Evolutionary conservation across 1,284 basidiomycete species (phyloP), one percentile per base, ranked within the genome.

Genomic region (Sphagnurus paluster): DNA sequence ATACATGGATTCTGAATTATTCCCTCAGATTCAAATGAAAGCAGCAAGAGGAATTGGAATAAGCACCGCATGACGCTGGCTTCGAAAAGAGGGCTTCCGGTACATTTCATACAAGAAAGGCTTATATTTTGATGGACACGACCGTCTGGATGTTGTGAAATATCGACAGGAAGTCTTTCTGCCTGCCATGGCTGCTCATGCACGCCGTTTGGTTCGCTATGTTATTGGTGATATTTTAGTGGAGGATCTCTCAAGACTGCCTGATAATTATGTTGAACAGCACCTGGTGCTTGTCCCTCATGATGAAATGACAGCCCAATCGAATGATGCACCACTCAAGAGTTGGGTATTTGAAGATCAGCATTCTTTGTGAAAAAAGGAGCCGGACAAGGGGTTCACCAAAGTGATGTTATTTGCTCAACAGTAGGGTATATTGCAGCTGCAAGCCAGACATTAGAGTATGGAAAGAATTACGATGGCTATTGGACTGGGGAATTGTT

Each of bases 91-190:
- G 37, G 59, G 58, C 11, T 59, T 56, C 20, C n/a, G 30, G 2
- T 67, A 55, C 32, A 61, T 48, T 5, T 47, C 46, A 30, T 55
- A 63, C 48, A 56, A 60, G 39, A 67, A 67, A 39, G 60, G 52
- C 1, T 35, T 67, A 10, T 69, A 65, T 52, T 64, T 53, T 52
- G 65, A 70, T 60, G 66, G 69, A 0, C 67, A 68, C 46, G 59
- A 69, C 20, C 52, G 58, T 1, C 53, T 58, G 0, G 63, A 71
- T 57, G 62, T 69, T 20, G 56, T 70, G 4, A 30, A 53, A 2
- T 61, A 67, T 42, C 56, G 57, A 1, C 54, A 63, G 28, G 39
- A 55, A 8, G 19, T 39, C 4, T 67, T 66, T 33, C 28, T 66
- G 2, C 67, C 61, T 2, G 43, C 21, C 48, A 62, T 63, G 57